Conservation (phyloP, 345 rosid species). For the Toxicodendron radicans region DNA sequence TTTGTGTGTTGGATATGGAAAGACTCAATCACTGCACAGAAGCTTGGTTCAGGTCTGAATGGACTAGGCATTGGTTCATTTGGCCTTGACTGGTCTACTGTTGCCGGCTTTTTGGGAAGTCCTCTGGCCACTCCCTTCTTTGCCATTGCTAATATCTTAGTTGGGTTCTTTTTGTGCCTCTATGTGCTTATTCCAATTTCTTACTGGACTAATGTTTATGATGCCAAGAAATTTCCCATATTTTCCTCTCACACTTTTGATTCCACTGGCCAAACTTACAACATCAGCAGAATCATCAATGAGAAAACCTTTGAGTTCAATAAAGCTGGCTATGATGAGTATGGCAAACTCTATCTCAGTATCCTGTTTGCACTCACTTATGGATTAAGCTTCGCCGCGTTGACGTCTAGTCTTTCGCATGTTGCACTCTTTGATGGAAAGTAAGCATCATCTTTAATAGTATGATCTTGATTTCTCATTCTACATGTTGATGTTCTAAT, state of each 20-base stretch:
- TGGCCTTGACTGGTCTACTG: slow-evolving; percentile 46
- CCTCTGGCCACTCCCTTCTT: slow-evolving; percentile 42
- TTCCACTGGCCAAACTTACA: slow-evolving; percentile 38
- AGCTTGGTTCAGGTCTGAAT: slow-evolving; percentile 36
- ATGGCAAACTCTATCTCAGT: slow-evolving; percentile 71
- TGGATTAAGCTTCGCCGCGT: slow-evolving; percentile 64
- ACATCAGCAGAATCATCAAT: slow-evolving; percentile 57
- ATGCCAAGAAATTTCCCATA: slow-evolving; percentile 60
- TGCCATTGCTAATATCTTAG: slow-evolving; percentile 41
- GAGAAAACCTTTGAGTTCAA: slow-evolving; percentile 42
- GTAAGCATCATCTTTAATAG: slow-evolving; percentile 30
- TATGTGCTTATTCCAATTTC: slow-evolving; percentile 55
- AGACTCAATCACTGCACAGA: slow-evolving; percentile 27
- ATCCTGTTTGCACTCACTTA: slow-evolving; percentile 55
- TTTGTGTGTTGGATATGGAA: slow-evolving; percentile 36
- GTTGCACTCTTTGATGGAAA: slow-evolving; percentile 59
- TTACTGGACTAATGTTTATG: slow-evolving; percentile 48
- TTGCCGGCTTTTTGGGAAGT: slow-evolving; percentile 36
- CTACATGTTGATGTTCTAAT: not conserved
- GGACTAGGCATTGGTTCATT: slow-evolving; percentile 50
- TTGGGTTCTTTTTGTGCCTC: slow-evolving; percentile 49
- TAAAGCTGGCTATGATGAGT: slow-evolving; percentile 34
- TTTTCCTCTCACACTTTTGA: slow-evolving; percentile 52
- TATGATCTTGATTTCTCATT: not conserved
- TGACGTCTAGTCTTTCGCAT: slow-evolving; percentile 57